Percentiles rank a stretch among this genome's conserved stretches.
phyloP scores from a whole-genome alignment of 768 basidiomycete species.

The Boletellus emodensis region DNA sequence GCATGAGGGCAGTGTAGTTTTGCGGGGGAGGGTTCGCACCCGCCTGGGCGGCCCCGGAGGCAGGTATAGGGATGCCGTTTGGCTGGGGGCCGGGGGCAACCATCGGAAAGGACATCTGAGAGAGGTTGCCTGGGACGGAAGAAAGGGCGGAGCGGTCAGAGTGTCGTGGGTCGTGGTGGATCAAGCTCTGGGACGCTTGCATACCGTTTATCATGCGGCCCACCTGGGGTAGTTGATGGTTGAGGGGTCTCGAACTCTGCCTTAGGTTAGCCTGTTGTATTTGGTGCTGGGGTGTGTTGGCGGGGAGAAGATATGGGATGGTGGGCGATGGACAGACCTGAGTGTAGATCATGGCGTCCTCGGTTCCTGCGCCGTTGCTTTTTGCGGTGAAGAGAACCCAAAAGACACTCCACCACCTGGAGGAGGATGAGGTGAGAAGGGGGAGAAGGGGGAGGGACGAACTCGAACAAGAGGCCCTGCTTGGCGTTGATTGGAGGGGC shows the following conservation, averaged over 20 bases:
- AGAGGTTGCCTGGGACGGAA: constrained; percentile 18
- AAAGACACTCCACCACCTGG: constrained; percentile 87
- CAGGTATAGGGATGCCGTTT: constrained; percentile 42
- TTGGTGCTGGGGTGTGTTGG: constrained; percentile 34
- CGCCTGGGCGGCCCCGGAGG: constrained; percentile 22
- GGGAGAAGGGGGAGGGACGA: constrained; percentile 21
- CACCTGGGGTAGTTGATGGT: constrained; percentile 27
- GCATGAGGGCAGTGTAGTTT: constrained; percentile 33
- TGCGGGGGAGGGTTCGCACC: constrained; percentile 32
- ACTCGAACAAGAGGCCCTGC: constrained; percentile 84
- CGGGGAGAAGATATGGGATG: constrained; percentile 4
- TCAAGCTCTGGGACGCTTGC: constrained; percentile 10
- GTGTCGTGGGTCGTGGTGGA: not conserved
- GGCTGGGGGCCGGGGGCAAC: constrained; percentile 36
- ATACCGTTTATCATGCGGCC: constrained; percentile 34
- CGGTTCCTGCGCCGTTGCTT: constrained; percentile 59
- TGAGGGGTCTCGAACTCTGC: constrained; percentile 26
- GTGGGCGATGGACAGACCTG: constrained; percentile 44
- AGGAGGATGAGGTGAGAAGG: not conserved
- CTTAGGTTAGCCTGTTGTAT: constrained; percentile 32
- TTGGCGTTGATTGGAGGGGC: constrained; percentile 77
- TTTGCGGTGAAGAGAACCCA: constrained; percentile 84
- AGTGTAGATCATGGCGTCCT: constrained; percentile 68
- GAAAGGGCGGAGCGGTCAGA: constrained; percentile 12
- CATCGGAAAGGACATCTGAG: constrained; percentile 24